Percentiles rank a stretch among this genome's conserved stretches.
Evolutionary conservation across 2,329 filamentous ascomycete genomes (phyloP).

Genomic region (Leptographium lundbergii): DNA sequence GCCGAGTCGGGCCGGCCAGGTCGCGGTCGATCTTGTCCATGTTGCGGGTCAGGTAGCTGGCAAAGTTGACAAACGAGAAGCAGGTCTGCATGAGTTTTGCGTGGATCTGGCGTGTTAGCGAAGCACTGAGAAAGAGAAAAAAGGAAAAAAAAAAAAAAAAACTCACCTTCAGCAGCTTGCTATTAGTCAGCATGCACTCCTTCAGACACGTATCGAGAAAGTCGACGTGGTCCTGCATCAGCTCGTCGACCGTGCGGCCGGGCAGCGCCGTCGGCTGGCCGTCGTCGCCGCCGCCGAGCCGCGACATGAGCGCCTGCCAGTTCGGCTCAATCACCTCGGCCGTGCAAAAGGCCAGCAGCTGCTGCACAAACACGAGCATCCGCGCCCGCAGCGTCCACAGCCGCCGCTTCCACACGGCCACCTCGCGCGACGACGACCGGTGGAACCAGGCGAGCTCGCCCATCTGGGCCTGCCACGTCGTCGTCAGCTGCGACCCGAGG

Average conservation of each 20-base stretch:
- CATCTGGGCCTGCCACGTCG: conserved; percentile 83
- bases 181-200: conserved; percentile 97
- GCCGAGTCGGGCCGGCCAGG: conserved; percentile 45
- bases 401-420: conserved; percentile 86
- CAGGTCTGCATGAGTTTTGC: conserved; percentile 95
- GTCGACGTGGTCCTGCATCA: conserved; percentile 98
- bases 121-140: background rate
- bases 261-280: conserved; percentile 17
- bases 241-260: conserved; percentile 75
- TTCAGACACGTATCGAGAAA: conserved; percentile 96
- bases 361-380: conserved; percentile 96
- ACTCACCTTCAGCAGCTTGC: conserved; percentile 76
- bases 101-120: conserved; percentile 58
- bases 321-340: conserved; percentile 96
- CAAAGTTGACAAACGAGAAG: conserved; percentile 85
- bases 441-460: conserved; percentile 73
- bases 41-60: conserved; percentile 72
- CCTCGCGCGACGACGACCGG: conserved; percentile 54
- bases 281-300: conserved; percentile 46
- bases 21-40: conserved; percentile 76
- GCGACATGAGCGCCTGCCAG: conserved; percentile 88
- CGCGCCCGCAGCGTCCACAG: conserved; percentile 85
- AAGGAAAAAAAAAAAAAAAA: background rate
- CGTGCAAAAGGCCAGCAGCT: conserved; percentile 92
- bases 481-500: conserved; percentile 74